These are phyloP conservation scores for Phytophthora ramorum DNA, from an alignment of 352 stramenopile genomes.

Conservation along the genomic window DNA sequence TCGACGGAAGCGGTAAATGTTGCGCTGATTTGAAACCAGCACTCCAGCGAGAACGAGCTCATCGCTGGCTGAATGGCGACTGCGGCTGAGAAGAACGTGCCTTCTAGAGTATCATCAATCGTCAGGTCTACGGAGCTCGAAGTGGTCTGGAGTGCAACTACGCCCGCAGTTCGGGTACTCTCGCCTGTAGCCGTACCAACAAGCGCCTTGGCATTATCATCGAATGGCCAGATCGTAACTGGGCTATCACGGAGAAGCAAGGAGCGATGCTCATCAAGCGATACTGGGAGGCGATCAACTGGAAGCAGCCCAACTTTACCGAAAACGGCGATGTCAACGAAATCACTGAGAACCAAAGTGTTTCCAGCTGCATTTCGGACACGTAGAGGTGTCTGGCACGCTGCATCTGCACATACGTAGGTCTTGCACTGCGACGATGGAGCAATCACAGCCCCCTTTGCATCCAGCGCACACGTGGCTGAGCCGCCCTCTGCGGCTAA, in stretches of 20 bases:
- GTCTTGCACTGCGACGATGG: constrained; percentile 23
- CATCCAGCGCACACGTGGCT: constrained; percentile 37
- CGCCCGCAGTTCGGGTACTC: constrained; percentile 12
- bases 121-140: constrained; percentile 29
- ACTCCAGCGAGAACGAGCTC: constrained; percentile 69
- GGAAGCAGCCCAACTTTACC: constrained; percentile 51
- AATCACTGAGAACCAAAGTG: constrained; percentile 53
- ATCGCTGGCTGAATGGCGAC: constrained; percentile 54
- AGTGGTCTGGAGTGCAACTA: constrained; percentile 13
- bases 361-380: constrained; percentile 18
- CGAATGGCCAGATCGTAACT: constrained; percentile 64
- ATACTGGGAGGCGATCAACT: constrained; percentile 50
- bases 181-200: constrained; percentile 20
- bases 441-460: constrained; percentile 12
- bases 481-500: constrained; percentile 9
- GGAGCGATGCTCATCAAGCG: constrained; percentile 51
- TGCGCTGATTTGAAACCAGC: constrained; percentile 51
- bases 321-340: constrained; percentile 58
- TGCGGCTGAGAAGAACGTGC: constrained; percentile 61
- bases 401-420: constrained; percentile 42
- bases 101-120: constrained; percentile 55
- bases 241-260: constrained; percentile 74
- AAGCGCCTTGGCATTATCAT: constrained; percentile 39
- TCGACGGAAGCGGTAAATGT: constrained; percentile 1
- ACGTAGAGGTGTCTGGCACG: constrained; percentile 32